phyloP scores from a whole-genome alignment of 768 basidiomycete species.

The Hortiboletus flavorubellus region DNA sequence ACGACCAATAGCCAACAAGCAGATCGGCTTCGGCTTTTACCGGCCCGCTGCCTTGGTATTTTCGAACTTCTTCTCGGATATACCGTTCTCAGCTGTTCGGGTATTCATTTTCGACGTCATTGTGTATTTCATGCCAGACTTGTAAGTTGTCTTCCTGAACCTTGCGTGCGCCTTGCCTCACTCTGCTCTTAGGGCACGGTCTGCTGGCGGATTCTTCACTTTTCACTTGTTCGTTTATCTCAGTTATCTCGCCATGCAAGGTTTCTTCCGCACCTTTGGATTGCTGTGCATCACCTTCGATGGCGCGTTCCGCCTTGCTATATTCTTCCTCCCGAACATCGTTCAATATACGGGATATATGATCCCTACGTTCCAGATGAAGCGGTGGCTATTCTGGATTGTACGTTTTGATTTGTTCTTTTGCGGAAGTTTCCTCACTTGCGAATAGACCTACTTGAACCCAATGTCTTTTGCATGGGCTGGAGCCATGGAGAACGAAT shows the following conservation, averaged over 20 bases:
- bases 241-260: constrained; percentile 72
- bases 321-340: constrained; percentile 75
- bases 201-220: constrained; percentile 46
- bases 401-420: constrained; percentile 36
- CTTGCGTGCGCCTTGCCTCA: constrained; percentile 19
- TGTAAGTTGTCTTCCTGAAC: constrained; percentile 34
- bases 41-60: constrained; percentile 61
- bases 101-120: constrained; percentile 61
- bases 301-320: constrained; percentile 50
- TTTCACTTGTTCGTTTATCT: constrained; percentile 65
- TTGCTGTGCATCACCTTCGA: constrained; percentile 53
- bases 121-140: constrained; percentile 64
- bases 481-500: constrained; percentile 83
- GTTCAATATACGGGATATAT: constrained; percentile 70
- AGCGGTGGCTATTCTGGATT: constrained; percentile 85
- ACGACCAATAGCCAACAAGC: constrained; percentile 70
- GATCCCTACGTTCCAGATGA: constrained; percentile 66
- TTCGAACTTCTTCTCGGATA: constrained; percentile 64
- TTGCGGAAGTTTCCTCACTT: constrained; percentile 6
- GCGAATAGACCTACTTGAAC: constrained; percentile 65
- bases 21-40: constrained; percentile 64
- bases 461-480: constrained; percentile 77
- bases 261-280: constrained; percentile 79
- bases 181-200: constrained; percentile 24
- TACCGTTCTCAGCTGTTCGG: constrained; percentile 63